These are phyloP conservation scores for Plectosphaerella plurivora DNA, from an alignment of 2,329 filamentous ascomycete species.

Conservation along the genomic window DNA sequence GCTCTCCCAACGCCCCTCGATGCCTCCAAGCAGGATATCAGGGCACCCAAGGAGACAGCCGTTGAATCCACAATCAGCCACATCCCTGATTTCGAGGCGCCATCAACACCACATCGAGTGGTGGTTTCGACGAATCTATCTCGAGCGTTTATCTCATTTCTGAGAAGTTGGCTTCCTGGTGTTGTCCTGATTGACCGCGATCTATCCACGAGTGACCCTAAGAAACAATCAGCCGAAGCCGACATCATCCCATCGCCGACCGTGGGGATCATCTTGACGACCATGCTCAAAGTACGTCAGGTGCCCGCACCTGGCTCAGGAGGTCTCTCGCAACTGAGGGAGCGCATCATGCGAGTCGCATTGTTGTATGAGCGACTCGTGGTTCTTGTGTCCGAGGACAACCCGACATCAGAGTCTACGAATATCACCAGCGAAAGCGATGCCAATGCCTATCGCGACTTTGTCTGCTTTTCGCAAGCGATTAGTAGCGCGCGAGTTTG, in stretches of 20 bases:
- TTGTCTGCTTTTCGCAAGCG: slow-evolving; percentile 42
- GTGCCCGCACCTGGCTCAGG: slow-evolving; percentile 53
- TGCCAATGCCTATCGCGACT: slow-evolving; percentile 38
- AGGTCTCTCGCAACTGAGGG: slow-evolving; percentile 41
- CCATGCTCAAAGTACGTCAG: slow-evolving; percentile 68
- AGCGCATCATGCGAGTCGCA: slow-evolving; percentile 49
- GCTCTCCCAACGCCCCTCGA: too few species aligned
- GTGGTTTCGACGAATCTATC: too few species aligned
- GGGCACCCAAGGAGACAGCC: too few species aligned
- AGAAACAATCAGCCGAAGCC: slow-evolving; percentile 42
- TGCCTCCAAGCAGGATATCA: too few species aligned
- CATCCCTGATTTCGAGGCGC: too few species aligned
- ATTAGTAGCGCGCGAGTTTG: slow-evolving; percentile 30
- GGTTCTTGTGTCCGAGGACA: slow-evolving; percentile 58
- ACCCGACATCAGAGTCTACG: too few species aligned
- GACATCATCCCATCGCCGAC: slow-evolving; percentile 69
- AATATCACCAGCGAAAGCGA: slow-evolving; percentile 36
- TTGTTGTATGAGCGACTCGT: slow-evolving; percentile 62
- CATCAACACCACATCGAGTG: too few species aligned
- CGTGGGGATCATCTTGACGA: slow-evolving; percentile 66
- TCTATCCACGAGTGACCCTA: too few species aligned
- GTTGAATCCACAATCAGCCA: too few species aligned
- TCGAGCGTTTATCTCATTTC: too few species aligned
- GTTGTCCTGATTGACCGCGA: too few species aligned
- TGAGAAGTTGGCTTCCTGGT: too few species aligned